phyloP scores from a whole-genome alignment of 1,139 yeast species.

The Debaryomyces nepalensis region DNA sequence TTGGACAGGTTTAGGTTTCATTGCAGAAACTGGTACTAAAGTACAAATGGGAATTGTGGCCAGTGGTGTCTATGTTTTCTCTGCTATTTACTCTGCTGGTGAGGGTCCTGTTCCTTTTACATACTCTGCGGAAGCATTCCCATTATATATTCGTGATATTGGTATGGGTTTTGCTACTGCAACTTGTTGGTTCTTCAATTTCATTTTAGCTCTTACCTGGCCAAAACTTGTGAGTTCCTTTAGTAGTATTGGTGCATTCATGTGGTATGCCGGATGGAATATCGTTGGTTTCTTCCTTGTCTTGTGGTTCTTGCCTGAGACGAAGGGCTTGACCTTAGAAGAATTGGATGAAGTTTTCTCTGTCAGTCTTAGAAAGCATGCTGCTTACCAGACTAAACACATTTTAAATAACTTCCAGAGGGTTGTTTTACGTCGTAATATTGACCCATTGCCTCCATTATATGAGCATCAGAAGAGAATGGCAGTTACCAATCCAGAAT shows the following conservation, averaged over 20 bases:
- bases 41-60: conserved; percentile 70
- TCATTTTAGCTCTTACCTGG: conserved; percentile 82
- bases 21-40: conserved; percentile 50
- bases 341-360: conserved; percentile 72
- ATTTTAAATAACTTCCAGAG: conserved; percentile 51
- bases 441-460: conserved; percentile 55
- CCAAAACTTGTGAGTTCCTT: conserved; percentile 70
- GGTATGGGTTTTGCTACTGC: conserved; percentile 89
- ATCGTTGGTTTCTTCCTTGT: conserved; percentile 71
- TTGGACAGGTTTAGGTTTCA: conserved; percentile 78
- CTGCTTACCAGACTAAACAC: conserved; percentile 55
- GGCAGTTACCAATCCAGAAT: conserved; percentile 61
- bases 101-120: conserved; percentile 96
- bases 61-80: conserved; percentile 73
- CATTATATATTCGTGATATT: conserved; percentile 79
- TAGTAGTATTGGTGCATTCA: conserved; percentile 82
- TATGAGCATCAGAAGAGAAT: conserved; percentile 53
- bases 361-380: conserved; percentile 58
- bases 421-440: conserved; percentile 40
- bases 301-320: conserved; percentile 68
- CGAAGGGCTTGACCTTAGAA: conserved; percentile 73
- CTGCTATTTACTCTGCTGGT: conserved; percentile 79
- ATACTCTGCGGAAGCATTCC: conserved; percentile 87
- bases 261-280: conserved; percentile 92
- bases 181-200: conserved; percentile 85